Percentiles rank a stretch among this genome's conserved stretches.
Evolutionary conservation across 179 eudicot genomes (phyloP).

Genomic region (Drosera spatulata): DNA sequence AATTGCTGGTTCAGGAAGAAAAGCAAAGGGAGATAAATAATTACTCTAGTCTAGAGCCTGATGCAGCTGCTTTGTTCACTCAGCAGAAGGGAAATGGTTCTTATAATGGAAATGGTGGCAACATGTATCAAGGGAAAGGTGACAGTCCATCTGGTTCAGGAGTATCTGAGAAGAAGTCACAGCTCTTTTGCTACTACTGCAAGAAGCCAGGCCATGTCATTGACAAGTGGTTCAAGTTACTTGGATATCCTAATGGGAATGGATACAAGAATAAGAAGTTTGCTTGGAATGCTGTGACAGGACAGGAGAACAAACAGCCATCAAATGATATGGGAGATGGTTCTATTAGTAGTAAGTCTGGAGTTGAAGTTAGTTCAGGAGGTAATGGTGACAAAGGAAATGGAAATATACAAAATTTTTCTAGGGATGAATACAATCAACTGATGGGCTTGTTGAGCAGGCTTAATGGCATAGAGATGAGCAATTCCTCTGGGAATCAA

Average conservation of each 20-base stretch:
- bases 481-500: no score
- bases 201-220: background rate
- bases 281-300: background rate
- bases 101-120: background rate
- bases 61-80: background rate
- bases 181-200: background rate
- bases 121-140: background rate
- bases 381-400: background rate
- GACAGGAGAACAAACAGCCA: no score
- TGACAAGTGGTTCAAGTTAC: background rate
- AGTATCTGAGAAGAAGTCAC: no score
- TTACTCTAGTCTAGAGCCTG: no score
- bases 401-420: background rate
- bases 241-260: constrained; percentile 1
- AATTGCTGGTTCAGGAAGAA: background rate
- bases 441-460: no score
- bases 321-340: no score
- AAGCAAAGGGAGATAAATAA: no score
- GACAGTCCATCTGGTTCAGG: no score
- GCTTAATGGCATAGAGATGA: no score
- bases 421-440: no score
- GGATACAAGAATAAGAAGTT: background rate
- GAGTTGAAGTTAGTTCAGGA: no score
- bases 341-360: no score
- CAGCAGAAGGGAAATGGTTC: background rate